Conservation (phyloP, 129 eudicot species). For the Lactuca sativa region DNA sequence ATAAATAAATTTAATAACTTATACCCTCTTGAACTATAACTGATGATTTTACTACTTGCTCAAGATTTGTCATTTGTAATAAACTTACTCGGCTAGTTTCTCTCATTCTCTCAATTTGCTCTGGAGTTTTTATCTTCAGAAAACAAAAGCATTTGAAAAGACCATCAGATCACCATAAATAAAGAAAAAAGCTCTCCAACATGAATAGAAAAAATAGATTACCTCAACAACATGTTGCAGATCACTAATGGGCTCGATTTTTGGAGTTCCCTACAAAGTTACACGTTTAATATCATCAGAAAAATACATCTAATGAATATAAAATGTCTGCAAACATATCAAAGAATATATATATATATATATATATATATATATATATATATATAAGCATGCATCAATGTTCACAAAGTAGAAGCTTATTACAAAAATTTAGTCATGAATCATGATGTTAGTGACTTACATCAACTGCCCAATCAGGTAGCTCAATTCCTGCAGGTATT, state of each 20-base stretch:
- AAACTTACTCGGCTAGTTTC: conserved; percentile 82
- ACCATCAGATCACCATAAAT: conserved; percentile 19
- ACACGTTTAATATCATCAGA: neutral
- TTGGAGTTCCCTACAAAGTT: conserved; percentile 72
- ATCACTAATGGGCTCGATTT: conserved; percentile 83
- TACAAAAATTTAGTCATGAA: neutral
- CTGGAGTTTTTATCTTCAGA: conserved; percentile 85
- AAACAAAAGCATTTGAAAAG: conserved; percentile 8
- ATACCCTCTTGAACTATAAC: neutral
- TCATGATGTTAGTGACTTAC: conserved; percentile 49
- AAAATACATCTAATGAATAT: neutral
- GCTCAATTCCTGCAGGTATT: conserved; percentile 73
- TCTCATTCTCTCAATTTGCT: conserved; percentile 85
- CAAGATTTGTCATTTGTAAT: no score
- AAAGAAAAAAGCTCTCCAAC: neutral
- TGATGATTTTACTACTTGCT: neutral
- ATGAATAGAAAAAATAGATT: conserved; percentile 11
- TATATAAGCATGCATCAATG: conserved; percentile 12
- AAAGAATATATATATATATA: neutral
- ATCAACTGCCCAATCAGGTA: conserved; percentile 95
- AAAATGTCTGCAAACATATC: neutral
- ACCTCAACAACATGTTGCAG: conserved; percentile 94
- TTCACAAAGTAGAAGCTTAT: neutral
- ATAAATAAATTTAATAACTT: neutral
- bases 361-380: neutral